Percentiles rank a stretch among this genome's conserved stretches.
phyloP scores from a whole-genome alignment of 1,139 yeast species.

The Kluyveromyces marxianus region DNA sequence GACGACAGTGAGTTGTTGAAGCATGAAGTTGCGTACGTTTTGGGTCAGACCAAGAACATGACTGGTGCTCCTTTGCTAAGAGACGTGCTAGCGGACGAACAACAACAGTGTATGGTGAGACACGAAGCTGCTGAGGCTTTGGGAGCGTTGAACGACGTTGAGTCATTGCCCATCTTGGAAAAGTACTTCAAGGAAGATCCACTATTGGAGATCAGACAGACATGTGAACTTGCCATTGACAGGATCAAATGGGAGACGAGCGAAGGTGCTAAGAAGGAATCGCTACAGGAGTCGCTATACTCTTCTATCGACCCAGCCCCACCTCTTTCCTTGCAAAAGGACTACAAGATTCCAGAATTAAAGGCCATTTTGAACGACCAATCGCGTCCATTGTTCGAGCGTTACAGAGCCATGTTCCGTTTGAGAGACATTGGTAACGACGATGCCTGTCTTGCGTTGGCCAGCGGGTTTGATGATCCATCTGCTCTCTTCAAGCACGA shows the following conservation, averaged over 20 bases:
- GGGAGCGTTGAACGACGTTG: constrained; percentile 86
- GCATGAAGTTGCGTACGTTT: constrained; percentile 97
- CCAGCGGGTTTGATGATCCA: constrained; percentile 81
- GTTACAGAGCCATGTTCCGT: constrained; percentile 98
- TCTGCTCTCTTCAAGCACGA: constrained; percentile 96
- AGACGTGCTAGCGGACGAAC: constrained; percentile 54
- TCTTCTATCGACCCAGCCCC: constrained; percentile 97
- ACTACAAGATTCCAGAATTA: constrained; percentile 54
- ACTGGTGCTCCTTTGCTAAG: constrained; percentile 70
- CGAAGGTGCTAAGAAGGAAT: constrained; percentile 52
- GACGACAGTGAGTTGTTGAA: constrained; percentile 78
- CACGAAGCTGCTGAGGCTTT: constrained; percentile 99
- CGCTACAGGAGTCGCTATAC: constrained; percentile 67
- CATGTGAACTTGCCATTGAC: constrained; percentile 94
- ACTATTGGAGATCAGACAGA: constrained; percentile 82
- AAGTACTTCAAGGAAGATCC: constrained; percentile 68
- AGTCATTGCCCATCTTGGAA: constrained; percentile 61
- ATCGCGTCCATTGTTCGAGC: constrained; percentile 70
- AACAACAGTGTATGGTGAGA: constrained; percentile 92
- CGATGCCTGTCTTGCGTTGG: constrained; percentile 88
- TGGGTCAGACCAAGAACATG: constrained; percentile 88
- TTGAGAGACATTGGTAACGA: constrained; percentile 89
- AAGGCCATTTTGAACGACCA: constrained; percentile 69
- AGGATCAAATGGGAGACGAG: constrained; percentile 90
- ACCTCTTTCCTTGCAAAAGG: constrained; percentile 65